Evolutionary conservation across 148 eudicot genomes (phyloP).

Genomic region (Rhododendron williamsianum): DNA sequence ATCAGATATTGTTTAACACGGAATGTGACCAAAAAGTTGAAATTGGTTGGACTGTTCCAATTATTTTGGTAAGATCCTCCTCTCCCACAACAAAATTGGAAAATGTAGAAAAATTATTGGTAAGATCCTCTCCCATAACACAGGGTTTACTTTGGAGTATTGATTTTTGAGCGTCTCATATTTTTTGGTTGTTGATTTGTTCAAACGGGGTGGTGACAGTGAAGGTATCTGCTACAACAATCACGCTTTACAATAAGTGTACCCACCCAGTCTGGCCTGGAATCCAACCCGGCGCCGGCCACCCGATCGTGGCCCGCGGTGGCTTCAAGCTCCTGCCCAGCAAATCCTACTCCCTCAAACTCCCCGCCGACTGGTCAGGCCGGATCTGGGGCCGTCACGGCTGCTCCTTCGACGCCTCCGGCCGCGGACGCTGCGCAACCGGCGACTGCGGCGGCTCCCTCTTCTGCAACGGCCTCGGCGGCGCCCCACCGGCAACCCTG

Average conservation of each 20-base stretch:
- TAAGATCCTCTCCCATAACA: no score
- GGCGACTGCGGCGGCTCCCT: constrained; percentile 90
- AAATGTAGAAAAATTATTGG: no score
- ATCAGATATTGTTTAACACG: no score
- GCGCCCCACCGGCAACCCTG: constrained; percentile 85
- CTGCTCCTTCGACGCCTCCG: constrained; percentile 62
- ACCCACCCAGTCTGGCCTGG: constrained; percentile 86
- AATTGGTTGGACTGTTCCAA: no score
- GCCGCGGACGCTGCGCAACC: constrained; percentile 75
- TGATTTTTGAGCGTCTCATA: background rate
- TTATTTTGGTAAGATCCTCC: no score
- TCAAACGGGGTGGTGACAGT: constrained; percentile 2
- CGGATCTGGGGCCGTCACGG: constrained; percentile 94
- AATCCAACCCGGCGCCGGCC: constrained; percentile 72
- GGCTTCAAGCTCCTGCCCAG: constrained; percentile 63
- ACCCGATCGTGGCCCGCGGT: constrained; percentile 69
- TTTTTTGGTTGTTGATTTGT: background rate
- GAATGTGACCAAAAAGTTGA: no score
- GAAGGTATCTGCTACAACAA: constrained; percentile 55
- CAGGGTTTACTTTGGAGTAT: background rate
- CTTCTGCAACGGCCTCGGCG: constrained; percentile 81
- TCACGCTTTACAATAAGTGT: constrained; percentile 72
- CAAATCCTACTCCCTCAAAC: constrained; percentile 41
- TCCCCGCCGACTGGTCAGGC: constrained; percentile 83
- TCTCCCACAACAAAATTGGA: no score